These are phyloP conservation scores for Panicum hallii DNA, from an alignment of 202 grass and related monocot species.

Conservation along the genomic window DNA sequence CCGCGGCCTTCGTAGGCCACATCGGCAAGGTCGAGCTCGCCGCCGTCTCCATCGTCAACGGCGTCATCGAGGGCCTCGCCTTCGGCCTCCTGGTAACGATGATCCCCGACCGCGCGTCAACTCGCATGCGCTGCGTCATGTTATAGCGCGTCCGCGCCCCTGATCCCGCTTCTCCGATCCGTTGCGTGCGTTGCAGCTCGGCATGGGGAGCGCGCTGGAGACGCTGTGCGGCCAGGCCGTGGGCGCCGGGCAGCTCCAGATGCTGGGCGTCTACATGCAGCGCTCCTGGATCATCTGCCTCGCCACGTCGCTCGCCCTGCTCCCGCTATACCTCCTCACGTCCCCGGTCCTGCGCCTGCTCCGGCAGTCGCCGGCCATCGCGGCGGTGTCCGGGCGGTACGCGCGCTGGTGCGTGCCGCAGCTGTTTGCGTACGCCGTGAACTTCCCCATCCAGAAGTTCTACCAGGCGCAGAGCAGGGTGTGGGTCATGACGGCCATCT, in stretches of 20 bases:
- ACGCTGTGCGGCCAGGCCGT: slow-evolving; percentile 80
- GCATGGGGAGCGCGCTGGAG: slow-evolving; percentile 84
- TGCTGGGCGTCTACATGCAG: slow-evolving; percentile 77
- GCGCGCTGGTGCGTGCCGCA: slow-evolving; percentile 65
- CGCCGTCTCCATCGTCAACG: slow-evolving; percentile 65
- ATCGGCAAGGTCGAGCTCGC: slow-evolving; percentile 62
- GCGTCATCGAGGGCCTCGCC: slow-evolving; percentile 64
- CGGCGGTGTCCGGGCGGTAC: slow-evolving; percentile 55
- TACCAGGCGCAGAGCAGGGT: slow-evolving; percentile 77
- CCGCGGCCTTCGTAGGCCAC: slow-evolving; percentile 68
- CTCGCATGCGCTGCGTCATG: too few species aligned
- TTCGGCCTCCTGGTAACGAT: slow-evolving; percentile 56
- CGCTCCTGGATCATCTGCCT: slow-evolving; percentile 77
- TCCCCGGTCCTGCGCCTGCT: slow-evolving; percentile 51
- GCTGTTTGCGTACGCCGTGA: slow-evolving; percentile 68
- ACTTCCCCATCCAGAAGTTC: slow-evolving; percentile 77
- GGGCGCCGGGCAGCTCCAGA: slow-evolving; percentile 63
- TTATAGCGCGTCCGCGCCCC: not conserved
- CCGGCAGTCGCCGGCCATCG: slow-evolving; percentile 55
- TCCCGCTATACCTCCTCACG: slow-evolving; percentile 53
- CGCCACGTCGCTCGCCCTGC: slow-evolving; percentile 49
- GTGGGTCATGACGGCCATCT: slow-evolving; percentile 60
- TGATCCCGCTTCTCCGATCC: not conserved
- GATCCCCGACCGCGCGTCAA: not conserved
- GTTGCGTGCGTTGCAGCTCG: slow-evolving; percentile 44